Conservation (phyloP, 1,284 basidiomycete genomes). For the Xerocomus nothofagi region DNA sequence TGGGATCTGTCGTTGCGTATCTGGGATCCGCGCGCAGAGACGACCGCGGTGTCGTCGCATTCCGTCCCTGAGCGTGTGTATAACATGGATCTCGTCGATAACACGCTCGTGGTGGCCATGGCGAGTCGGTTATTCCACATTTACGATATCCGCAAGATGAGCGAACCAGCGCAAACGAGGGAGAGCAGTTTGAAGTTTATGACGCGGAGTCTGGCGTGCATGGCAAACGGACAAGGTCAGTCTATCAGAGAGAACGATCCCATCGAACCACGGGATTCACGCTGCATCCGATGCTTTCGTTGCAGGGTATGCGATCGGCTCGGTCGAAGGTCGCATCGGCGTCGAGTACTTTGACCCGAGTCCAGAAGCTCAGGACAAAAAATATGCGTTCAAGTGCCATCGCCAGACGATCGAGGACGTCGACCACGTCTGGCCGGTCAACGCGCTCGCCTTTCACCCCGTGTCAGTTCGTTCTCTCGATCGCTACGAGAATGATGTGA, state of each 20-base stretch:
- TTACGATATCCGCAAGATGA: slow-evolving; percentile 80
- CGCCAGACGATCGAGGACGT: slow-evolving; percentile 85
- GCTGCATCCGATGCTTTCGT: background rate
- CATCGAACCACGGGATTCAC: background rate
- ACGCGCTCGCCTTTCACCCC: slow-evolving; percentile 93
- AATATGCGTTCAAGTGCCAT: slow-evolving; percentile 99
- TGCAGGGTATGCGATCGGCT: slow-evolving; percentile 88
- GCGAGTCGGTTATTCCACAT: slow-evolving; percentile 87
- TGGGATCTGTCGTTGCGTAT: slow-evolving; percentile 90
- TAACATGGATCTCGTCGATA: slow-evolving; percentile 70
- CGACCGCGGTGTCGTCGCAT: slow-evolving; percentile 62
- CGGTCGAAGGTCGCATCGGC: slow-evolving; percentile 94
- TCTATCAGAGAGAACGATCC: background rate
- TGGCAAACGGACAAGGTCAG: slow-evolving; percentile 87
- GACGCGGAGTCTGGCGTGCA: slow-evolving; percentile 88
- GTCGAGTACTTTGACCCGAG: slow-evolving; percentile 96
- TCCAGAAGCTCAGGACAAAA: slow-evolving; percentile 76
- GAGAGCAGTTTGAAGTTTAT: slow-evolving; percentile 96
- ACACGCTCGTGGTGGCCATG: slow-evolving; percentile 86
- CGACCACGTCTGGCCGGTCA: slow-evolving; percentile 99
- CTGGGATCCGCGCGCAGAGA: slow-evolving; percentile 75
- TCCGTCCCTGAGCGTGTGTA: slow-evolving; percentile 83
- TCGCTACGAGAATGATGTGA: background rate
- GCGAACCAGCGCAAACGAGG: slow-evolving; percentile 69
- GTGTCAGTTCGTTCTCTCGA: slow-evolving; percentile 47